Base-by-base conservation (phyloP, 768 basidiomycete species). In the Phanerochaete sordida region DNA sequence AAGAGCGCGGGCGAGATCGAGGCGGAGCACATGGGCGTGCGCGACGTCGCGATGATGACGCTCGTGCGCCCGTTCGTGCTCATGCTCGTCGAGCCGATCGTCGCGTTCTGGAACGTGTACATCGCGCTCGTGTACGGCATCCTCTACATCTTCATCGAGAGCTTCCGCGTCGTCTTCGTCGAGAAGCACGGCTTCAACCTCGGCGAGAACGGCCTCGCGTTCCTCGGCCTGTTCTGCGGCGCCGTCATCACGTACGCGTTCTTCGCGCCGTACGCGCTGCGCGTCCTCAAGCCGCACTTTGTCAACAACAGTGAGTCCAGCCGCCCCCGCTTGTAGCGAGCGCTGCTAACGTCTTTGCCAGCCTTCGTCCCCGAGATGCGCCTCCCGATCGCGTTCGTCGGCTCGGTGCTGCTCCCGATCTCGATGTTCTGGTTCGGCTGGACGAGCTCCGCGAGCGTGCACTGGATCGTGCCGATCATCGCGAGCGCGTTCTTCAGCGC, bases 391-490 rank as follows among this genome's bases (percentile, higher is more conserved):
- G 74, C 73, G 6, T 68, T 76, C 35, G 49, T 75, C 23, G 74
- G 69, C 26, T 66, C 66, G 24, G 45, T 72, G 28, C 64, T 73
- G 60, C 68, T 76, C 26, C 74, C 74, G 0, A 67, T 70, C 27
- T 68, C 65, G 37, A 60, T 76, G 57, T 70, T 76, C 58, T 69
- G 71, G 62, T 76, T 76, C 59, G 74, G 74, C 46, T 73, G 71
- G 64, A 67, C 73, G 7, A 67, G 70, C 21, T 65, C 62, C 7
- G 45, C 64, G 23, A 63, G 58, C 57, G 59, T 76, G 0, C 73
- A 71, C 51, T 75, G 75, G 75, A 76, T 76, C 39, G 70, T 69
- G 1, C 73, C 74, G 28, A 62, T 72, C 57, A 68, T 75, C 56
- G 74, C 71, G 15, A 70, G 73, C 6, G 63, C 69, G 19, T 62